Conservation (phyloP, 1,284 basidiomycete genomes). For the Puccinia novopanici region DNA sequence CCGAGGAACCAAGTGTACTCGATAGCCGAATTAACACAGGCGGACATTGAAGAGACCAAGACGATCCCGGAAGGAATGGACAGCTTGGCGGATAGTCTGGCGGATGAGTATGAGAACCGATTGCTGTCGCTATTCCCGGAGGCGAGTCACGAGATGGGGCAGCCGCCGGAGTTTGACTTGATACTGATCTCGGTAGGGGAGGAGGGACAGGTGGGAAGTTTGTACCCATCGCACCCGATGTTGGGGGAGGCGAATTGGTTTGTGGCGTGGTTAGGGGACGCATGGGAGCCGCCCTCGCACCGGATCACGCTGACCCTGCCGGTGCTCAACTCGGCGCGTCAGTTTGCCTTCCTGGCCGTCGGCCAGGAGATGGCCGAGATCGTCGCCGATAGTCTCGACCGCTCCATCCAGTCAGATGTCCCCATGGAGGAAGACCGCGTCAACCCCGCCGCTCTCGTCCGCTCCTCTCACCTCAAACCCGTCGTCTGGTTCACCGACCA, state of each 20-base stretch:
- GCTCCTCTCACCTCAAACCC: constrained; percentile 30
- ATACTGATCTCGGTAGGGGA: constrained; percentile 30
- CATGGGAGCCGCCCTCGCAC: constrained; percentile 30
- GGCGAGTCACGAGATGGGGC: constrained; percentile 34
- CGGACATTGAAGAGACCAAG: constrained; percentile 24
- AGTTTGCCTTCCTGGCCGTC: constrained; percentile 42
- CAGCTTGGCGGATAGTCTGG: constrained; percentile 37
- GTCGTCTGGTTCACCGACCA: constrained; percentile 45
- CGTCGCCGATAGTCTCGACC: constrained; percentile 32
- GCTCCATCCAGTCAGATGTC: constrained; percentile 44
- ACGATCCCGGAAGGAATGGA: constrained; percentile 41
- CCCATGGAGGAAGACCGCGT: constrained; percentile 50
- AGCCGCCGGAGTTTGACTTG: constrained; percentile 45
- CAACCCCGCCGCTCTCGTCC: constrained; percentile 41
- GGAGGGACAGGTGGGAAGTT: constrained; percentile 44
- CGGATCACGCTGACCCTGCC: constrained; percentile 45
- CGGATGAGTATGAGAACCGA: constrained; percentile 45
- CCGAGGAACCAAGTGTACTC: constrained; percentile 38
- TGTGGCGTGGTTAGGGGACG: constrained; percentile 47
- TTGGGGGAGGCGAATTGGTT: constrained; percentile 50
- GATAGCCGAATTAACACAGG: constrained; percentile 30
- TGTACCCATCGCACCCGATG: constrained; percentile 42
- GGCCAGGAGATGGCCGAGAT: constrained; percentile 23
- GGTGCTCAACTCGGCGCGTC: constrained; percentile 33
- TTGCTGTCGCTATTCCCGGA: constrained; percentile 43